Conservation (phyloP, 331 rosid genomes). For the Cydonia oblonga region DNA sequence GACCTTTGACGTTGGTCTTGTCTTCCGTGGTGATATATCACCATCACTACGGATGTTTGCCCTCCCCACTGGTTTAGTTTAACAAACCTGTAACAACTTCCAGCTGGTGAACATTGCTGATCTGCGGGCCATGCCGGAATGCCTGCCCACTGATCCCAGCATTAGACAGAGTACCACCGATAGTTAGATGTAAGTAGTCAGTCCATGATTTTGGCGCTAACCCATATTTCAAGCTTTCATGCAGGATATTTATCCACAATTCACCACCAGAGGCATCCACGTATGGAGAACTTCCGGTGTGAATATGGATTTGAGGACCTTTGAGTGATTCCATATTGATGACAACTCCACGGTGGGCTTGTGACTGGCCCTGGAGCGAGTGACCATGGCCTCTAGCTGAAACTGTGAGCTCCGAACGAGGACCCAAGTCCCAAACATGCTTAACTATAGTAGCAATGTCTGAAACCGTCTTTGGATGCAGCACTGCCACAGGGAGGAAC, state of each 20-base stretch:
- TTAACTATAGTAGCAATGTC: slow-evolving; percentile 60
- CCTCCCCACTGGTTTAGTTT: neutral
- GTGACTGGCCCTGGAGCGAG: slow-evolving; percentile 92
- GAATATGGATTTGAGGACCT: slow-evolving; percentile 39
- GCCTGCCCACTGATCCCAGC: slow-evolving; percentile 99
- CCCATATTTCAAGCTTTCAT: slow-evolving; percentile 68
- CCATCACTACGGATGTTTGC: neutral
- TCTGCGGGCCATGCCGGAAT: slow-evolving; percentile 93
- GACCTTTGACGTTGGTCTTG: slow-evolving; percentile 21
- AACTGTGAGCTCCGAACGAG: slow-evolving; percentile 57
- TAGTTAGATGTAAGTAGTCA: slow-evolving; percentile 83
- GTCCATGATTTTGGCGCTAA: slow-evolving; percentile 96
- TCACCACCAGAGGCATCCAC: slow-evolving; percentile 91
- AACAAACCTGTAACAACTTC: slow-evolving; percentile 95
- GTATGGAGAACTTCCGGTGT: slow-evolving; percentile 41
- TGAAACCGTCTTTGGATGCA: slow-evolving; percentile 67
- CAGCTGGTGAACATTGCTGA: slow-evolving; percentile 85
- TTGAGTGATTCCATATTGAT: slow-evolving; percentile 74
- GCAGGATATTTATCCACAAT: slow-evolving; percentile 81
- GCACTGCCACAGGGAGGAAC: slow-evolving; percentile 52
- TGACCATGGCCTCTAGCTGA: slow-evolving; percentile 97
- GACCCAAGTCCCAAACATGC: slow-evolving; percentile 73
- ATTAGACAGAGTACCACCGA: slow-evolving; percentile 91
- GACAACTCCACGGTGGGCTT: slow-evolving; percentile 74
- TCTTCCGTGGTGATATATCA: slow-evolving; percentile 1